Conservation (phyloP, 140 eudicot genomes). For the Bidens hawaiensis region DNA sequence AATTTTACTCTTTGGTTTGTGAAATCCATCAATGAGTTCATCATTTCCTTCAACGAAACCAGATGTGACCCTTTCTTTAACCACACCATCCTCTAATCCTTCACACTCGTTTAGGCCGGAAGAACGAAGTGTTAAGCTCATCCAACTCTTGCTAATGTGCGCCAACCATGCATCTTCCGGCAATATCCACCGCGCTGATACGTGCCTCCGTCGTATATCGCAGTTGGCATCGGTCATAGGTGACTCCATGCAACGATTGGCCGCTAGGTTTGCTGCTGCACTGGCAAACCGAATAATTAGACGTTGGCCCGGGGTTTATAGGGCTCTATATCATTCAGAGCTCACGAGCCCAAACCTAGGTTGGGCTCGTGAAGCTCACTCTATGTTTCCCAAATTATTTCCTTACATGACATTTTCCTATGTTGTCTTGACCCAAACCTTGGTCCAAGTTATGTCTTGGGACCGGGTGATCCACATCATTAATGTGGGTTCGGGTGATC, state of each 20-base stretch:
- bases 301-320: constrained; percentile 63
- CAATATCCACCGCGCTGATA: constrained; percentile 47
- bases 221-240: constrained; percentile 42
- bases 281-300: constrained; percentile 45
- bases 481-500: constrained; percentile 48
- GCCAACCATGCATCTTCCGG: constrained; percentile 60
- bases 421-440: constrained; percentile 27
- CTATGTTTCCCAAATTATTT: constrained; percentile 21
- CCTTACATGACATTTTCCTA: constrained; percentile 41
- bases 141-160: constrained; percentile 48
- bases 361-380: constrained; percentile 29
- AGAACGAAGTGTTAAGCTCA: constrained; percentile 50
- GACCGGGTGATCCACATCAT: constrained; percentile 46
- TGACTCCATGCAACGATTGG: constrained; percentile 59
- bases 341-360: constrained; percentile 14
- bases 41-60: constrained; percentile 42
- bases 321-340: constrained; percentile 29
- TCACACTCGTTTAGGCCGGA: constrained; percentile 32
- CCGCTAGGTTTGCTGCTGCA: constrained; percentile 45
- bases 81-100: constrained; percentile 22
- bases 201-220: constrained; percentile 41
- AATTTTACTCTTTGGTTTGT: constrained; percentile 12
- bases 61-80: constrained; percentile 46
- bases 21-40: constrained; percentile 23
- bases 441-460: constrained; percentile 30